Base-by-base conservation (phyloP, 2,329 filamentous ascomycete genomes). In the Xylariaceae sp. region DNA sequence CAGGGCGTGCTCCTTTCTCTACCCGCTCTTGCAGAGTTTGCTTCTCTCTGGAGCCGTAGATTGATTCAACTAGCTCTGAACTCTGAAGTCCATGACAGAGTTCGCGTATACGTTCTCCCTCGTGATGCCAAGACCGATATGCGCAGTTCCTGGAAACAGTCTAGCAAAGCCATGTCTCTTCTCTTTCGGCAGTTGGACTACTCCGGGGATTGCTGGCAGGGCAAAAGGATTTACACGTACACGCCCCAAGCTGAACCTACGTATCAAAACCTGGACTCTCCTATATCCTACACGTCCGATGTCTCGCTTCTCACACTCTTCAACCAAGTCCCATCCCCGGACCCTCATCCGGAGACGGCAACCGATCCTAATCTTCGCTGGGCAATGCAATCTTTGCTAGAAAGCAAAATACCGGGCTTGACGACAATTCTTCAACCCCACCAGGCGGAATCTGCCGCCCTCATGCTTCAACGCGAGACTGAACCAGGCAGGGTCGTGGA, bases 401-500 rank as follows among this genome's bases (percentile, higher is more conserved):
- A 74, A 35, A 76, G 77, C 63, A 63, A 72, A 9, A 62, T 88
- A 0, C 65, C 71, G 1, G 87, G 86, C 0, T 68, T 91, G 4
- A 79, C 70, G 11, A 88, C 89, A 0, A 72, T 72, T 0, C 74
- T 96, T 0, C 88, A 94, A 66, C 78, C 81, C 0, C 95, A 95
- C 63, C 92, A 97, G 68, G 80, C 85, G 49, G 80, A 86, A 44
- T 92, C 91, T 1, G 86, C 87, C 0, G 89, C 88, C 3, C 68
- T 86, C 31, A 96, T 97, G 91, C 72, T 96, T 19, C 86, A 94
- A 67, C 84, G 86, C 51, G 92, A 97, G 70, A 71, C 79, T 4
- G 78, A 84, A 27, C 83, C 87, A 0, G 76, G 77, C 4, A 74
- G 80, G 31, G 74, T 83, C 4, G 71, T 91, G 6, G 91, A 96